Evolutionary conservation across 2,329 filamentous ascomycete genomes (phyloP).

Genomic region (Lithohypha guttulata): DNA sequence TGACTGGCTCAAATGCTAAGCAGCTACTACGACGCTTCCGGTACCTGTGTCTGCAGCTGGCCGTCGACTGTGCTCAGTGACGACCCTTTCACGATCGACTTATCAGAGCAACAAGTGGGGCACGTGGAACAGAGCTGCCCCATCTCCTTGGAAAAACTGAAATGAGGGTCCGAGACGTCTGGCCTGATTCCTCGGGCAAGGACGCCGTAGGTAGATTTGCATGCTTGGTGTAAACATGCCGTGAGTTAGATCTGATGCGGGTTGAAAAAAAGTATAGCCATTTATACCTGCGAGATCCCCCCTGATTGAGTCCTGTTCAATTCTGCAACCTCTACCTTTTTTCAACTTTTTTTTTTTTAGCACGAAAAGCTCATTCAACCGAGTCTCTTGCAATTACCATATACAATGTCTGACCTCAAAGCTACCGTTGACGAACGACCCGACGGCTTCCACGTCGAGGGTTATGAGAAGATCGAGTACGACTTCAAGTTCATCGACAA

Average conservation of each 20-base stretch:
- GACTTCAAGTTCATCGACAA: slow-evolving; percentile 64
- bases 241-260: too few relatives aligned
- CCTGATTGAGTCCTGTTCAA: too few relatives aligned
- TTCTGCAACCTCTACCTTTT: too few relatives aligned
- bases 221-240: too few relatives aligned
- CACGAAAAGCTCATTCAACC: slow-evolving; percentile 4
- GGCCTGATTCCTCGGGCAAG: too few relatives aligned
- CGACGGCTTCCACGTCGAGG: slow-evolving; percentile 58
- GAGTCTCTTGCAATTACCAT: neutral
- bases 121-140: too few relatives aligned
- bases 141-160: too few relatives aligned
- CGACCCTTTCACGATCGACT: neutral
- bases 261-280: too few relatives aligned
- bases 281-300: too few relatives aligned
- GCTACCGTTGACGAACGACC: slow-evolving; percentile 54
- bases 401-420: slow-evolving; percentile 58
- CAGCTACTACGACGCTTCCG: slow-evolving; percentile 10
- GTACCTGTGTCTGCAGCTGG: neutral
- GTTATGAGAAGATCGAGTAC: slow-evolving; percentile 67
- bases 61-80: neutral
- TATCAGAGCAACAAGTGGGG: neutral
- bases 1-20: slow-evolving; percentile 13
- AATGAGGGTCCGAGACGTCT: too few relatives aligned
- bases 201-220: too few relatives aligned
- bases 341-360: neutral